These are phyloP conservation scores for Botrytis sinoallii DNA, from an alignment of 2,329 filamentous ascomycete species.

Conservation along the genomic window DNA sequence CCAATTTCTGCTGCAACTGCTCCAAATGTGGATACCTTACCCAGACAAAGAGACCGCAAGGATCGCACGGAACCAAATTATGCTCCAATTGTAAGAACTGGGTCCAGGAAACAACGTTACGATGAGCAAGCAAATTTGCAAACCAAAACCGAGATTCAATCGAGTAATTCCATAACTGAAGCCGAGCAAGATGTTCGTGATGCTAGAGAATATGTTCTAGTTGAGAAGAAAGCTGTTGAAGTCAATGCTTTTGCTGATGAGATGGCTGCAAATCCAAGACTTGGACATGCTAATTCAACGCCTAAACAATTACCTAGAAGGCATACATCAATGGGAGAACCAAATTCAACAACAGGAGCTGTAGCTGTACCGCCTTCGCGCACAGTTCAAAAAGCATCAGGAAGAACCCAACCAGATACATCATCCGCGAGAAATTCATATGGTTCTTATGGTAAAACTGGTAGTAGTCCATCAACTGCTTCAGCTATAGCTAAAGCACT, in stretches of 20 bases:
- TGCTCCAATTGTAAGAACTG: slow-evolving; percentile 14
- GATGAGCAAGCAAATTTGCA: slow-evolving; percentile 32
- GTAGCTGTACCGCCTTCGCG: slow-evolving; percentile 64
- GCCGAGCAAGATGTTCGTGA: slow-evolving; percentile 75
- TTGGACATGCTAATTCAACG: slow-evolving; percentile 42
- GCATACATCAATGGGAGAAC: slow-evolving; percentile 72
- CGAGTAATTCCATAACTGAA: slow-evolving; percentile 50
- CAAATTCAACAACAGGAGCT: slow-evolving; percentile 66
- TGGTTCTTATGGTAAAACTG: slow-evolving; percentile 55
- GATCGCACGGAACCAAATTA: slow-evolving; percentile 21
- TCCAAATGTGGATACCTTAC: slow-evolving; percentile 31
- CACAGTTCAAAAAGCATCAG: slow-evolving; percentile 70
- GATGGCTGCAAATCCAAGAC: slow-evolving; percentile 71
- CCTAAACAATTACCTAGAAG: slow-evolving; percentile 59
- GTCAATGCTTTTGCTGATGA: slow-evolving; percentile 97
- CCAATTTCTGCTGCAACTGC: slow-evolving; percentile 31
- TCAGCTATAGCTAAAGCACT: slow-evolving; percentile 94
- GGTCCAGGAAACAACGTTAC: slow-evolving; percentile 28
- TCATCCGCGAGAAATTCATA: slow-evolving; percentile 70
- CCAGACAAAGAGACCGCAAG: slow-evolving; percentile 33
- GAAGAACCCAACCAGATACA: slow-evolving; percentile 57
- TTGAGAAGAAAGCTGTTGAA: slow-evolving; percentile 92
- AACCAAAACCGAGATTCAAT: slow-evolving; percentile 22
- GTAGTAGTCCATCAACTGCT: slow-evolving; percentile 65
- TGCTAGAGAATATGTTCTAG: slow-evolving; percentile 88